Evolutionary conservation across 371 early-diverging fungal species (phyloP), one percentile per base, ranked within the genome.

Genomic region (Syncephalastrum sp.): DNA sequence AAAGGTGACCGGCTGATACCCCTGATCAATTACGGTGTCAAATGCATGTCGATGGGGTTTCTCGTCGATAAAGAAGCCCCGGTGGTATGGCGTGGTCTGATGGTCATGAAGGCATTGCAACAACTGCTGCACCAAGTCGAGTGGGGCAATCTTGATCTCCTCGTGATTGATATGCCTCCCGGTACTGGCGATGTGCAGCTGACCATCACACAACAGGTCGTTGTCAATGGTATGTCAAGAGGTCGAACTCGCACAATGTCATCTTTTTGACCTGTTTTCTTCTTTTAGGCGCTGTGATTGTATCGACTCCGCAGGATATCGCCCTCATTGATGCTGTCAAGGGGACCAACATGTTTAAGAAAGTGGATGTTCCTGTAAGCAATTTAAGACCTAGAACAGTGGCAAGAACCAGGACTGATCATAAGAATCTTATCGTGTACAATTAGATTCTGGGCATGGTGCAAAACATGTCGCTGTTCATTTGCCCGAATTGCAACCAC

Each of bases 51-150:
- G 1, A 94, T 95, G 91, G 95, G 95, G 10, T 93, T 92, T 57
- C 64, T 95, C 42, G 83, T 93, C 5, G 86, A 77, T 21, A 82
- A 87, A 59, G 87, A 89, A 25, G 83, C 81, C 0, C 85, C 93
- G 5, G 89, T 95, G 2, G 95, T 91, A 14, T 95, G 95, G 95
- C 79, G 95, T 48, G 95, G 95, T 3, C 64, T 95, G 60, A 93
- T 95, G 94, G 84, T 95, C 4, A 95, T 95, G 95, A 95, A 95
- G 67, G 93, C 91, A 3, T 71, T 95, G 16, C 91, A 95, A 56
- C 94, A 94, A 65, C 69, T 95, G 54, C 56, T 94, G 49, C 86
- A 92, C 61, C 86, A 92, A 64, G 92, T 92, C 19, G 86, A 90
- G 6, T 95, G 95, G 95, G 77, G 79, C 4, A 77, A 76, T 1